Evolutionary conservation across 495 filamentous ascomycete species (phyloP), one percentile per base, ranked within the genome.

Genomic region (Schizothecium vesticola): DNA sequence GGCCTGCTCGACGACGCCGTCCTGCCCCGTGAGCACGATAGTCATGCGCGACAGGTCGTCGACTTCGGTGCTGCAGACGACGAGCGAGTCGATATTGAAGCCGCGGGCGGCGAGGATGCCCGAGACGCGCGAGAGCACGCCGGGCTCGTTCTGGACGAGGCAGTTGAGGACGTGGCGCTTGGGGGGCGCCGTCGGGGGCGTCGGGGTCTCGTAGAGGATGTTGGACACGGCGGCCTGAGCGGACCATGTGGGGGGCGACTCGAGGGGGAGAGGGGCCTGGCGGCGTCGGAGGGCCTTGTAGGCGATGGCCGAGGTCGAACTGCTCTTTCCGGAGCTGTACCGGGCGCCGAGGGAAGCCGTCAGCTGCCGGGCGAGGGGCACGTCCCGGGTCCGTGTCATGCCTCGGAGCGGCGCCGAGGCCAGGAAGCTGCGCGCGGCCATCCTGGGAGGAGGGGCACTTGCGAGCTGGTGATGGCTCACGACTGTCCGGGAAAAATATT

Each of bases 51-150:
- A 96, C 29, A 99, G 82, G 73, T 99, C 94, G 71, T 92, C 92
- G n/a, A 99, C 94, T 80, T 97, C 95, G 57, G 95, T 99, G 78
- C 91, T 93, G 83, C 95, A 98, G 55, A 99, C 95, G 61, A 99
- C 95, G 66, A 99, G 83, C 65, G 91, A 94, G 86, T 99, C 95
- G 76, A 99, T 99, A 83, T 99, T 99, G 89, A 99, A 99, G 67
- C 95, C 95, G 56, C 95, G 87, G 28, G 95, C 95, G 19, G 95
- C 95, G 31, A 99, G 86, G 76, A 99, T 98, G 64, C 95, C 95
- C 11, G 95, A 97, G 12, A 99, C 92, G 67, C 95, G 93, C 59
- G 93, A 97, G 22, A 99, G 86, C 64, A 99, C 95, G 79, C 95
- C 95, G 58, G 95, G 95, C 80, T 99, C 95, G 81, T 99, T 99